These are phyloP conservation scores for Mallotus repandus DNA, from an alignment of 441 rosid genomes.

Conservation along the genomic window DNA sequence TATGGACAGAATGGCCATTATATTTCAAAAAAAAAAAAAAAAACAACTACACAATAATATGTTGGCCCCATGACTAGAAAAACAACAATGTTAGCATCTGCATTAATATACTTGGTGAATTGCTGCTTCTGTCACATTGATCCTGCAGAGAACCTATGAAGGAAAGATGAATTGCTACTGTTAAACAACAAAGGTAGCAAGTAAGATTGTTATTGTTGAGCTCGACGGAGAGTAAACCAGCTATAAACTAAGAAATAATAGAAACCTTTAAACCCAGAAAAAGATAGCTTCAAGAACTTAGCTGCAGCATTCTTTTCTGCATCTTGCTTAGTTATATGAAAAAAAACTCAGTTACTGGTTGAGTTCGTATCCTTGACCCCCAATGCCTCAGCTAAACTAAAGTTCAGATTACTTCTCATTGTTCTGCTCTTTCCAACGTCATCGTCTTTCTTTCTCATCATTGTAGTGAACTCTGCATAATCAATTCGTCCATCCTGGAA, in stretches of 20 bases:
- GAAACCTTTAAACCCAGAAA: slow-evolving; percentile 12
- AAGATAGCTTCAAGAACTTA: slow-evolving; percentile 12
- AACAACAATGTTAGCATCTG: neutral
- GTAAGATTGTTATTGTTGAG: neutral
- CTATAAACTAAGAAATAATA: slow-evolving; percentile 4
- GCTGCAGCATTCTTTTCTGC: neutral
- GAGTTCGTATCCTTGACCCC: slow-evolving; percentile 34
- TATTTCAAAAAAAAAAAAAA: neutral
- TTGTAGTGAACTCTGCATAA: slow-evolving; percentile 73
- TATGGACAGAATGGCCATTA: slow-evolving; percentile 24
- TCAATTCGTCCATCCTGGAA: slow-evolving; percentile 82
- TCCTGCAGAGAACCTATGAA: neutral
- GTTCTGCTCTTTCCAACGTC: slow-evolving; percentile 62
- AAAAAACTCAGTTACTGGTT: slow-evolving; percentile 15
- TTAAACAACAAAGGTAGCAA: neutral
- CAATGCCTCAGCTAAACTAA: slow-evolving; percentile 61
- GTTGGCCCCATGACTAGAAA: neutral
- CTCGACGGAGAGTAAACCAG: neutral
- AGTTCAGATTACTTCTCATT: slow-evolving; percentile 65
- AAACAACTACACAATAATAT: neutral
- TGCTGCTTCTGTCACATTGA: slow-evolving; percentile 10
- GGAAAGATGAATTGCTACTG: slow-evolving; percentile 7
- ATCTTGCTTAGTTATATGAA: slow-evolving; percentile 14
- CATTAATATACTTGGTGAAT: neutral
- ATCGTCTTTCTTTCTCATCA: slow-evolving; percentile 76